Evolutionary conservation across 352 stramenopile species (phyloP), one percentile per base, ranked within the genome.

Genomic region (Globisporangium carolinianum): DNA sequence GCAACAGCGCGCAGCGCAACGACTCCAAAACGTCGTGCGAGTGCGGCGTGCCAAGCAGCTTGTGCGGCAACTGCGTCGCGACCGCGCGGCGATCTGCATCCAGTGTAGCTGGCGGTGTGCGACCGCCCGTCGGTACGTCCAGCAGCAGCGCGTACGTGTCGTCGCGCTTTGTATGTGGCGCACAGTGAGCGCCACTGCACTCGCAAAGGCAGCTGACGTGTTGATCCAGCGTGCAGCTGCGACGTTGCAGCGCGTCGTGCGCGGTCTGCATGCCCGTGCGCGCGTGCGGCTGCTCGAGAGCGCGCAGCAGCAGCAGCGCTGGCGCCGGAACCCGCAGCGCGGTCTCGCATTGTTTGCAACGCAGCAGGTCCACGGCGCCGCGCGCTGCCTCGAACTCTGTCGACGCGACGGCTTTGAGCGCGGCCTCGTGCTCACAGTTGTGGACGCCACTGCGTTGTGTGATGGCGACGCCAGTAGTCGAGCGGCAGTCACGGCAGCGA

Each of bases 321-420:
- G 76, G 79, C 63, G 66, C 24, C 65, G 63, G 35, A 86, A 89
- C 38, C 76, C 76, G 2, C 79, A 72, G 47, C 83, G 76, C 53
- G 76, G 68, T 0, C 75, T 70, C 36, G 55, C 66, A 45, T 66
- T 75, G 18, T 83, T 84, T 47, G 47, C 59, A 0, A 46, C 60
- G 2, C 67, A 65, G 15, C 66, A 65, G 36, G 86, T 83, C 36
- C 46, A 69, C 9, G 63, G 71, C 47, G 76, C 79, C 4, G 74
- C 76, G 1, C 61, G 87, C 42, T 70, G 70, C 39, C 59, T 89
- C 14, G 76, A 89, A 43, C 69, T 58, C 5, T 86, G 76, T 24
- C 71, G 73, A 15, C 63, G 63, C 1, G 66, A 89, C 53, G 79
- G 75, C 6, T 68, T 72, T 14, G 75, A 67, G 38, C 7, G 55